Percentiles rank a stretch among this genome's conserved stretches.
Evolutionary conservation across 2,329 filamentous ascomycete genomes (phyloP).

Genomic region (Fusarium sp.): DNA sequence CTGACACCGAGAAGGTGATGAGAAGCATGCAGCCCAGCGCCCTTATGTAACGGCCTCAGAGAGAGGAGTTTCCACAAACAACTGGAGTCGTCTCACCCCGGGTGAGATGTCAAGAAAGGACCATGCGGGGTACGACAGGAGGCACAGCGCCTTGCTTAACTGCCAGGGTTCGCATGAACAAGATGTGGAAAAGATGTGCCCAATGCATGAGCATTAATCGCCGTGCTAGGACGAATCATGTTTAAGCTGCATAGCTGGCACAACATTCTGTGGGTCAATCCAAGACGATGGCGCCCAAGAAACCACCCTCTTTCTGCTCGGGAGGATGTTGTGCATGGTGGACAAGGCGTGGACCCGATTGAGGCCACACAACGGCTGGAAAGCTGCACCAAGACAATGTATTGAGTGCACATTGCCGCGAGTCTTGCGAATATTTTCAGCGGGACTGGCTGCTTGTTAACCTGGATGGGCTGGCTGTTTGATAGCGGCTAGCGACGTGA

Average conservation of each 20-base stretch:
- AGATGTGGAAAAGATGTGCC: conserved; percentile 29
- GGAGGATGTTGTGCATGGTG: conserved; percentile 34
- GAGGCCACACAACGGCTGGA: not conserved
- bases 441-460: not conserved
- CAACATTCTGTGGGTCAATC: conserved; percentile 31
- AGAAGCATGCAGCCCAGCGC: conserved; percentile 30
- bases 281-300: conserved; percentile 26
- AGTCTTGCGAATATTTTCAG: not conserved
- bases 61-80: conserved; percentile 32
- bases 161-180: conserved; percentile 42
- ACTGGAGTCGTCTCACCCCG: conserved; percentile 39
- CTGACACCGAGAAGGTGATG: conserved; percentile 24
- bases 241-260: conserved; percentile 32
- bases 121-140: conserved; percentile 37
- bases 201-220: conserved; percentile 28
- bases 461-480: not conserved
- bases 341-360: not conserved
- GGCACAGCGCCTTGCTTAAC: conserved; percentile 22
- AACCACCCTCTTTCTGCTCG: conserved; percentile 16
- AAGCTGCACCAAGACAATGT: not conserved
- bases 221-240: conserved; percentile 21
- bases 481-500: not conserved
- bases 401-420: not conserved
- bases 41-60: conserved; percentile 38
- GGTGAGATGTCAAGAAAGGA: conserved; percentile 40